Conservation (phyloP, 1,284 basidiomycete genomes). For the Puccinia novopanici region DNA sequence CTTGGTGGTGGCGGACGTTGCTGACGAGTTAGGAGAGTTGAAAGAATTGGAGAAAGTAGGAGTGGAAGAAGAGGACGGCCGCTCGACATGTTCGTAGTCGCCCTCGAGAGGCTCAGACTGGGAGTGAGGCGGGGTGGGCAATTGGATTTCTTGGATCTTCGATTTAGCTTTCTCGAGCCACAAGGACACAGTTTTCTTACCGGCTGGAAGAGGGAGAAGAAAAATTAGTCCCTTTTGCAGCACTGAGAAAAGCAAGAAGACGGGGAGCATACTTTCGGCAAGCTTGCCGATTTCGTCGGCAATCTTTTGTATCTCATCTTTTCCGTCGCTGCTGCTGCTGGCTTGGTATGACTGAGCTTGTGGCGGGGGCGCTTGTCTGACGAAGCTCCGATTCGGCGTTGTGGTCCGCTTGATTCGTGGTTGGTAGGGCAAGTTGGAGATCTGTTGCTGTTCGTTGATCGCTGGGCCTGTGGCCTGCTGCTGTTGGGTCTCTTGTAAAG, state of each 20-base stretch:
- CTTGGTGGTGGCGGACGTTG: constrained; percentile 7
- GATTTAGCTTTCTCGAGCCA: constrained; percentile 47
- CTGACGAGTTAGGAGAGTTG: not conserved
- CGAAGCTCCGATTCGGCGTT: not conserved
- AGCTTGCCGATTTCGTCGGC: constrained; percentile 45
- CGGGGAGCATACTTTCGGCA: constrained; percentile 34
- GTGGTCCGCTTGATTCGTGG: constrained; percentile 38
- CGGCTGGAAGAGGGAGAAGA: constrained; percentile 9
- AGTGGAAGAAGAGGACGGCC: constrained; percentile 1
- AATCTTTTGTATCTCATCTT: constrained; percentile 51
- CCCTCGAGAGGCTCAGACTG: not conserved
- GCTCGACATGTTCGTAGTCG: not conserved
- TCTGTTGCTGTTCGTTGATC: constrained; percentile 8
- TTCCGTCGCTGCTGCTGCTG: not conserved
- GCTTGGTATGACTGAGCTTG: not conserved
- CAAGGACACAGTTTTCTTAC: constrained; percentile 43
- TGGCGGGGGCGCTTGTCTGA: not conserved
- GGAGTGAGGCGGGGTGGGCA: constrained; percentile 1
- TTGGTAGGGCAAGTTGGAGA: constrained; percentile 47
- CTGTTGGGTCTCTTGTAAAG: constrained; percentile 28
- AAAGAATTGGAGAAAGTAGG: constrained; percentile 4
- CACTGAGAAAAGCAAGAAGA: not conserved
- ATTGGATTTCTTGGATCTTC: constrained; percentile 49
- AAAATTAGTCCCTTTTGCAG: not conserved
- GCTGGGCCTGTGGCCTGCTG: not conserved